phyloP scores from a whole-genome alignment of 768 basidiomycete species.

The Suillus lakei region DNA sequence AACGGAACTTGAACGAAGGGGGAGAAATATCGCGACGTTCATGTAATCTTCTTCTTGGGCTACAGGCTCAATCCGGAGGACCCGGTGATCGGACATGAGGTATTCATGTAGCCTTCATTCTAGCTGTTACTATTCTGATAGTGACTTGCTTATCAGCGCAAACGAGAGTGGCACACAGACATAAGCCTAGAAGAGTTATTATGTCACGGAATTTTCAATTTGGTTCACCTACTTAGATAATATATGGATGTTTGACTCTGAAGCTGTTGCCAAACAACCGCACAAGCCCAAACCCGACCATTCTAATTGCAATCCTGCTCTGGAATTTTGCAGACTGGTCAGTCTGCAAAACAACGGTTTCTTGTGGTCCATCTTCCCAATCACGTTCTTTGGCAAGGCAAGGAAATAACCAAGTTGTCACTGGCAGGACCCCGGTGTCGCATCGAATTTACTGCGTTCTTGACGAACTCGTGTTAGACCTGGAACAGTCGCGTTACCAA shows the following conservation, averaged over 20 bases:
- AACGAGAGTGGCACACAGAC: background rate
- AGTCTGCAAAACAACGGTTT: background rate
- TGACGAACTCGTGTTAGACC: background rate
- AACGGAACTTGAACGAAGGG: background rate
- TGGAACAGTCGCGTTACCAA: background rate
- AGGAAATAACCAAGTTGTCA: background rate
- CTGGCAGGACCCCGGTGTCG: background rate
- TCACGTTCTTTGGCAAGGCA: background rate
- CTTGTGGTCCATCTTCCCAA: background rate
- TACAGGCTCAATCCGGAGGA: background rate
- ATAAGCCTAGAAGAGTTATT: background rate
- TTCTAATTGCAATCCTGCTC: background rate
- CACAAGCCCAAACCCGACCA: background rate
- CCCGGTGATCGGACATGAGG: background rate
- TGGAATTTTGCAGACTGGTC: background rate
- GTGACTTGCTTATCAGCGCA: background rate
- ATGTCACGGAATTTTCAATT: background rate
- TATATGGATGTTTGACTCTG: background rate
- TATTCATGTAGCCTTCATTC: background rate
- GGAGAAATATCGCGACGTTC: background rate
- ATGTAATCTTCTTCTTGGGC: constrained; percentile 5
- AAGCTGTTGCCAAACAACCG: background rate
- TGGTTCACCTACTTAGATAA: no score
- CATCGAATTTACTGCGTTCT: background rate
- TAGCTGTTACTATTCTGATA: background rate